A percentile compares a stretch with the other conserved stretches of the same genome.
Evolutionary conservation across 2,329 filamentous ascomycete genomes (phyloP).

Genomic region (Arthrinium puccinioides): DNA sequence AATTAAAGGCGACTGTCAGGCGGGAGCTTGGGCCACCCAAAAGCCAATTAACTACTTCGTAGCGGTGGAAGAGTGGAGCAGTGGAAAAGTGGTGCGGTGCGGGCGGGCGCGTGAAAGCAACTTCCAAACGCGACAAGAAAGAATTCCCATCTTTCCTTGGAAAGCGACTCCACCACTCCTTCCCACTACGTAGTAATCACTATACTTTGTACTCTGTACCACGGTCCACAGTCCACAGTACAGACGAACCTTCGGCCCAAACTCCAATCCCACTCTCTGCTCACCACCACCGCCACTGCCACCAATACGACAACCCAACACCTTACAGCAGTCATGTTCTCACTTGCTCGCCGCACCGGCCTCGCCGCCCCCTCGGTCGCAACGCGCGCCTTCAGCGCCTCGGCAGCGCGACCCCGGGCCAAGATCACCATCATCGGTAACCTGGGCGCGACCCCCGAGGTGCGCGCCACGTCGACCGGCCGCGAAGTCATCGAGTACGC

Average conservation of each 20-base stretch:
- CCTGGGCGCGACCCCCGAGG: conserved; percentile 72
- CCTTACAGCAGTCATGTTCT: conserved; percentile 28
- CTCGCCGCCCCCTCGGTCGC: conserved; percentile 42
- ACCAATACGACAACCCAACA: neutral
- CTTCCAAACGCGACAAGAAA: no score
- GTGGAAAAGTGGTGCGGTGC: no score
- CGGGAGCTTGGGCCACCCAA: no score
- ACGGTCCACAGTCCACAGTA: no score
- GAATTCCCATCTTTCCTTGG: no score
- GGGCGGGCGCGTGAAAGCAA: no score
- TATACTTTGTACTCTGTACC: no score
- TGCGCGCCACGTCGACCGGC: conserved; percentile 61
- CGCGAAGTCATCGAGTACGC: conserved; percentile 70
- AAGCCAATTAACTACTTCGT: no score
- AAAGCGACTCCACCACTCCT: no score
- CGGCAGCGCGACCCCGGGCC: conserved; percentile 58
- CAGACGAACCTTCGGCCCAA: no score
- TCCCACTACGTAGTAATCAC: no score
- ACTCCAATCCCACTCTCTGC: neutral
- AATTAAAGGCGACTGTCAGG: neutral
- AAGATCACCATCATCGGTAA: conserved; percentile 83
- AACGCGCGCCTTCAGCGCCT: conserved; percentile 70
- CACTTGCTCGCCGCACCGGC: conserved; percentile 37
- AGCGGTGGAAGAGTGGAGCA: no score
- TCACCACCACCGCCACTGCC: conserved; percentile 1